A percentile compares a stretch with the other conserved stretches of the same genome.
These are phyloP conservation scores for Phialocephala subalpina DNA, from an alignment of 2,329 filamentous ascomycete species.

Conservation along the genomic window DNA sequence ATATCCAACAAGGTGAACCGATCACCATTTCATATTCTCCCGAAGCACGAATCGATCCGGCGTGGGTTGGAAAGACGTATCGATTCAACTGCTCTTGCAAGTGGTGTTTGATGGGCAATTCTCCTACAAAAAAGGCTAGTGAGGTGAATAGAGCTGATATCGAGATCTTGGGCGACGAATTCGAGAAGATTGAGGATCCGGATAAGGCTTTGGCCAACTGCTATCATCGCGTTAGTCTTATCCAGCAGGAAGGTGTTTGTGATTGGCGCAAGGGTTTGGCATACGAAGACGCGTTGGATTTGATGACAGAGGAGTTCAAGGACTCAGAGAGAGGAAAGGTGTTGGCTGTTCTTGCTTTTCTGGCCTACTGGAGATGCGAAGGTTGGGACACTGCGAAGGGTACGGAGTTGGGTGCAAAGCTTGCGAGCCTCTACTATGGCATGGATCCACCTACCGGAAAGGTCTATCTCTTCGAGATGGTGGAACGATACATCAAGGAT, in stretches of 20 bases:
- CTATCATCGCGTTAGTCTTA: background rate
- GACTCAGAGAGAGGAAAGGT: background rate
- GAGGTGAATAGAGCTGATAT: background rate
- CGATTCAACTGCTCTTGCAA: background rate
- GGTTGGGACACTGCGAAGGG: background rate
- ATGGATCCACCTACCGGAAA: background rate
- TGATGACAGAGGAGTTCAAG: background rate
- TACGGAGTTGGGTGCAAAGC: background rate
- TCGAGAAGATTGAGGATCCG: background rate
- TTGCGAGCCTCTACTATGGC: background rate
- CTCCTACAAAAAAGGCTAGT: background rate
- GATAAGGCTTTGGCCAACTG: background rate
- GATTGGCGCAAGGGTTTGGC: conserved; percentile 7
- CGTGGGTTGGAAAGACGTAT: background rate
- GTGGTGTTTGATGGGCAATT: background rate
- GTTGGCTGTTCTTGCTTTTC: background rate
- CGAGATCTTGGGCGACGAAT: background rate
- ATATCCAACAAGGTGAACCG: background rate
- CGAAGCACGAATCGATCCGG: background rate
- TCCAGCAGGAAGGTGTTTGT: background rate
- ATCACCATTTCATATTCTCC: conserved; percentile 4
- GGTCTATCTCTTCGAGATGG: background rate
- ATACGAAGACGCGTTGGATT: background rate
- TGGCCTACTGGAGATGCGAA: conserved; percentile 5
- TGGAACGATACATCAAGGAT: background rate